Base-by-base conservation (phyloP, 805 yeast genomes). In the Saccharomyces mikatae region DNA sequence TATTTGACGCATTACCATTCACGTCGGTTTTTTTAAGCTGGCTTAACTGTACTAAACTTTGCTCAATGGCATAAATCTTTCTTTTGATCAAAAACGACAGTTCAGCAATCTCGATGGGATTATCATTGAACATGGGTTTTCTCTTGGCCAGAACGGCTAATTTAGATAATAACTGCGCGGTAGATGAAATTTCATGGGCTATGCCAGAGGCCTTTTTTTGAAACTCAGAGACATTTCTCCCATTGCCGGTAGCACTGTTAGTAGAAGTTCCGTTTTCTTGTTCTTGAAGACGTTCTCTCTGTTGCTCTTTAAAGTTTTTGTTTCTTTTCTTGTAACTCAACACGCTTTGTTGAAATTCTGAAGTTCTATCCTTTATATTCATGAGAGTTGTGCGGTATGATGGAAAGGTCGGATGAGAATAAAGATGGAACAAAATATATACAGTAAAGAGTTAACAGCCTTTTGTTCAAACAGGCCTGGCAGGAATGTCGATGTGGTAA, bases 261-360 rank as follows among this genome's bases (percentile, higher is more conserved):
- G 59, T 60, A 60, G 58, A 49, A 31, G 46, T 62, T 53, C 55
- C 57, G 50, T 64, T 62, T 62, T 67, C 69, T 57, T 74, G 74
- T 63, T 46, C 46, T 28, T 30, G 46, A 4, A 46, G 28, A 41
- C 9, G 29, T 44, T 13, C 41, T 14, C 11, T 46, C 49, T 41
- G 28, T 46, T 17, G 54, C 14, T 47, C 54, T 4, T 44, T 53
- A 26, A 28, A n/a, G 27, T 36, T 32, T 17, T 46, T 46, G 46
- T 24, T 24, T 36, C 24, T 24, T 62, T 81, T 82, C 66, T 84
- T 83, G 69, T 85, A 84, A 2, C 91, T 81, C 48, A 82, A 72
- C 30, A 92, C 97, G 66, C 96, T 89, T 65, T 90, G 91, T 61
- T 90, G 92, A 74, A 92, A 92, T 76, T 92, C 98, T 58, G 81